These are phyloP conservation scores for Heliamphora exappendiculata DNA, from an alignment of 148 eudicot genomes.

Conservation along the genomic window DNA sequence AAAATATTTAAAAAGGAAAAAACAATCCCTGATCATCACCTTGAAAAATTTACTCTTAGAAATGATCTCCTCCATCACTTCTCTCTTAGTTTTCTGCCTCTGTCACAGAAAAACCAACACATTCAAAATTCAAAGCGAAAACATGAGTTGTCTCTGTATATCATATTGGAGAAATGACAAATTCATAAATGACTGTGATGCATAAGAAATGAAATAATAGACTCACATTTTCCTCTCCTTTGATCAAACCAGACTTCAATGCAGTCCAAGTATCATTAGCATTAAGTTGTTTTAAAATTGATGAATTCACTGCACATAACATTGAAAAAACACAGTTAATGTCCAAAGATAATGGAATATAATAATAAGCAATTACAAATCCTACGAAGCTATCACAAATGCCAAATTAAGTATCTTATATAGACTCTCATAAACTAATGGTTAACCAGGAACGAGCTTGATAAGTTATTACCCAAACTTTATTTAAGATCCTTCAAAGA, in stretches of 20 bases:
- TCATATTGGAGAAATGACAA: not conserved
- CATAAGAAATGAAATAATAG: not conserved
- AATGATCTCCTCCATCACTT: slow-evolving; percentile 78
- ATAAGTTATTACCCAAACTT: not conserved
- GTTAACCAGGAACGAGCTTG: not conserved
- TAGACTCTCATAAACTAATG: not conserved
- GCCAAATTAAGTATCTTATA: not conserved
- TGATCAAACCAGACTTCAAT: slow-evolving; percentile 18
- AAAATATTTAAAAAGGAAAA: not conserved
- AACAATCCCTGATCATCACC: slow-evolving; percentile 30
- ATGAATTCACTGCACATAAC: slow-evolving; percentile 32
- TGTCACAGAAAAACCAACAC: slow-evolving; percentile 28
- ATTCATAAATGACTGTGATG: not conserved
- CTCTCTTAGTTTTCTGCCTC: slow-evolving; percentile 84
- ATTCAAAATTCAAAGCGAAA: not conserved
- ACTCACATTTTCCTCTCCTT: slow-evolving; percentile 64
- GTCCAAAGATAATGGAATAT: not conserved
- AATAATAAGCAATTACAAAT: not conserved
- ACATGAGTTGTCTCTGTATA: not conserved
- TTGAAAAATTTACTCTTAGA: slow-evolving; percentile 80
- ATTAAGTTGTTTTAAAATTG: slow-evolving; percentile 29
- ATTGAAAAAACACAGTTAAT: not conserved
- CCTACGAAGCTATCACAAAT: not conserved
- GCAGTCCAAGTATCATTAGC: slow-evolving; percentile 19
- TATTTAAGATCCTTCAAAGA: not conserved